phyloP scores from a whole-genome alignment of 2,329 filamentous ascomycete genomes.

The Verticillium alfalfae region DNA sequence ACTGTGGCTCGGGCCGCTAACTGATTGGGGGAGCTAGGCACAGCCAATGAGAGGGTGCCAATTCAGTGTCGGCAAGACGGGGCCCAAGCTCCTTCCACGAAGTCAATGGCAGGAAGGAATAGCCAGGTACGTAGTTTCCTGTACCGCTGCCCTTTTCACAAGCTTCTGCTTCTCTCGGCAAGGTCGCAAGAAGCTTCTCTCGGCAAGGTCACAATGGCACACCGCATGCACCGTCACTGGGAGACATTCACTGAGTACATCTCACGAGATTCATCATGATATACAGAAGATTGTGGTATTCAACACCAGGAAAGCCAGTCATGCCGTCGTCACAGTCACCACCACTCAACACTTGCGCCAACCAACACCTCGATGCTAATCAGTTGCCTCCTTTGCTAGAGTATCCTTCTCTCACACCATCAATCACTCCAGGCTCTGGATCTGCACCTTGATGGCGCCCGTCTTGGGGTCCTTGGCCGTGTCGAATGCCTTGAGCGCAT shows the following conservation, averaged over 20 bases:
- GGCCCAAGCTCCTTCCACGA: neutral
- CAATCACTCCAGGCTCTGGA: constrained; percentile 61
- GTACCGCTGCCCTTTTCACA: neutral
- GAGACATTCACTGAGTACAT: too few relatives aligned
- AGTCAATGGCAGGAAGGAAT: too few relatives aligned
- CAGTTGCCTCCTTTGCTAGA: neutral
- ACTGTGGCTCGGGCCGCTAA: neutral
- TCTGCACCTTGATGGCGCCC: constrained; percentile 96
- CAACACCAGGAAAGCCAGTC: neutral
- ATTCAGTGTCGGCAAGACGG: neutral
- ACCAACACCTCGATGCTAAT: neutral
- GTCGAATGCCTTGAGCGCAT: constrained; percentile 84
- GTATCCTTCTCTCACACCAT: too few relatives aligned
- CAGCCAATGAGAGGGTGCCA: neutral
- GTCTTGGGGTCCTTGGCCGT: constrained; percentile 83
- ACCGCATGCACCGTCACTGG: too few relatives aligned
- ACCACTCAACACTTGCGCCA: neutral
- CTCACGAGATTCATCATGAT: neutral
- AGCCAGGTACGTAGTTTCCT: too few relatives aligned
- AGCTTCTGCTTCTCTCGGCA: neutral
- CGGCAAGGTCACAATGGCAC: too few relatives aligned
- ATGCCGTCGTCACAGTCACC: neutral
- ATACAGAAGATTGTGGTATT: too few relatives aligned
- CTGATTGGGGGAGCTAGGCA: neutral
- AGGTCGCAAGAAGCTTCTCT: too few relatives aligned